A percentile compares a stretch with the other conserved stretches of the same genome.
Evolutionary conservation across 2,329 filamentous ascomycete genomes (phyloP).

Genomic region (Bisporella sp.): DNA sequence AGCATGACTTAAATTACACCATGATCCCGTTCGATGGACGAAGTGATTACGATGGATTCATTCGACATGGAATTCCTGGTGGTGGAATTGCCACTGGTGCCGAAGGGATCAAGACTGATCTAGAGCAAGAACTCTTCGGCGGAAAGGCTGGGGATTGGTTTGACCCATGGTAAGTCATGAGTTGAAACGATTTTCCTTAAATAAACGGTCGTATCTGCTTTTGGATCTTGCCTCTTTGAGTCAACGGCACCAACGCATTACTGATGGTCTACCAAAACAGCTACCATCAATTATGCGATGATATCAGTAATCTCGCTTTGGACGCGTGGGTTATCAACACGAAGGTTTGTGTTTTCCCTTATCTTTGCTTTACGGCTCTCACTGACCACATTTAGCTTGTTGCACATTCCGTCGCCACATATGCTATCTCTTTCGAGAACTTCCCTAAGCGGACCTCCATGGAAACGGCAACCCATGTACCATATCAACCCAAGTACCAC

Average conservation of each 20-base stretch:
- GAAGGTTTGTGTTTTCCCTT: conserved; percentile 36
- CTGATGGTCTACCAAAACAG: too few species aligned
- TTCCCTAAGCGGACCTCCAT: conserved; percentile 49
- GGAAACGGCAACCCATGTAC: not conserved
- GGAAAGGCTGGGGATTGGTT: conserved; percentile 56
- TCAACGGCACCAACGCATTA: too few species aligned
- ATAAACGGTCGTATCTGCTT: too few species aligned
- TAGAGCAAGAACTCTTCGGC: conserved; percentile 62
- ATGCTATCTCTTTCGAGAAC: conserved; percentile 55
- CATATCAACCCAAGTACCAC: too few species aligned
- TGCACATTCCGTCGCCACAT: conserved; percentile 67
- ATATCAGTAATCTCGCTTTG: conserved; percentile 48
- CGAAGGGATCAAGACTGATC: conserved; percentile 65
- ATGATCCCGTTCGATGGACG: conserved; percentile 72
- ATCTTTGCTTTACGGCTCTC: conserved; percentile 5
- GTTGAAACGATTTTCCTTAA: too few species aligned
- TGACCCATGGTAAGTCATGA: conserved; percentile 36
- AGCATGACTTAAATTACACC: conserved; percentile 56
- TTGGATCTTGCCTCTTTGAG: too few species aligned
- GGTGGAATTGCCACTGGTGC: conserved; percentile 75
- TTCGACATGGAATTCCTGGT: conserved; percentile 63
- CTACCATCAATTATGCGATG: conserved; percentile 57
- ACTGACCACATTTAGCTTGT: conserved; percentile 42
- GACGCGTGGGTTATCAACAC: conserved; percentile 56
- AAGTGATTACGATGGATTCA: conserved; percentile 74